phyloP scores from a whole-genome alignment of 176 grass and related monocot genomes.

The Carex parvula region DNA sequence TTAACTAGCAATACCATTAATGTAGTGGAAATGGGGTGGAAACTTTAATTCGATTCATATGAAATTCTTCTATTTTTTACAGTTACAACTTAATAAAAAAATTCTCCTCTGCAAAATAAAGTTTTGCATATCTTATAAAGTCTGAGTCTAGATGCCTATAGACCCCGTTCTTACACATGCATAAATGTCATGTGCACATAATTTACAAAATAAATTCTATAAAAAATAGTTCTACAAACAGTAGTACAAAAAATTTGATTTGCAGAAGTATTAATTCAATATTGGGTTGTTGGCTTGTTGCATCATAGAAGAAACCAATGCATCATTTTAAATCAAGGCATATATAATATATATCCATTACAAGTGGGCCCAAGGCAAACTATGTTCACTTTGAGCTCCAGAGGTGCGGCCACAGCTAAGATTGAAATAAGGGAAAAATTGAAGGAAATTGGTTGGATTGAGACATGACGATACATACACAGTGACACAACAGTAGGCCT shows the following conservation, averaged over 20 bases:
- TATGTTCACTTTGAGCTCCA: background rate
- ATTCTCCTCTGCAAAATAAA: background rate
- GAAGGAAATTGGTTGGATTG: background rate
- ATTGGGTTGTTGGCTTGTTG: background rate
- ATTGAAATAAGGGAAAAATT: background rate
- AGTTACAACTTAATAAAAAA: background rate
- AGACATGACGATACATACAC: conserved; percentile 7
- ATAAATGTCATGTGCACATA: too few relatives aligned
- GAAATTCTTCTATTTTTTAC: too few relatives aligned
- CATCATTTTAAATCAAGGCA: background rate
- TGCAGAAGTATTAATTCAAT: background rate
- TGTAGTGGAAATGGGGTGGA: background rate
- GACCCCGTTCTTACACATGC: too few relatives aligned
- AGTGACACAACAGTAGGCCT: background rate
- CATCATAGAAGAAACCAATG: background rate
- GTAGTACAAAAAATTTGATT: background rate
- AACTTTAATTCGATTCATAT: background rate
- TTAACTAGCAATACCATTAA: background rate
- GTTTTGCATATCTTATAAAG: background rate
- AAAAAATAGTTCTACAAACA: background rate
- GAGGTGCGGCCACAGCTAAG: background rate
- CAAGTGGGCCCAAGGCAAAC: background rate
- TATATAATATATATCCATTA: background rate
- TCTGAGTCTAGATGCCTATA: too few relatives aligned
- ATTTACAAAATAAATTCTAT: background rate